phyloP scores from a whole-genome alignment of 345 rosid genomes.

The Aurinia saxatilis region DNA sequence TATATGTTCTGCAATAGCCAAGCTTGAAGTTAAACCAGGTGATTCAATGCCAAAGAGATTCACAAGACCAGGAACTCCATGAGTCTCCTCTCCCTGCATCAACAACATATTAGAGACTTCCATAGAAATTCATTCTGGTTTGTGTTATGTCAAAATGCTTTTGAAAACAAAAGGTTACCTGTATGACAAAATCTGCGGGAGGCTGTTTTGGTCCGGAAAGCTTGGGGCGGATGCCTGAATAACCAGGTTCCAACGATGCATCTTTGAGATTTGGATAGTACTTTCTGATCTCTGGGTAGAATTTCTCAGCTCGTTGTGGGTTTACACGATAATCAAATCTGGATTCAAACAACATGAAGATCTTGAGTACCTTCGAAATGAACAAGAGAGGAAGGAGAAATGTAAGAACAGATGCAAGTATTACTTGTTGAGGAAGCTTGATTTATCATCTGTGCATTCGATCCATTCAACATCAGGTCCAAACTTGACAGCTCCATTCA shows the following conservation, averaged over 20 bases:
- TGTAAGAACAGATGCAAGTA: constrained; percentile 6
- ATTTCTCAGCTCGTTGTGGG: constrained; percentile 40
- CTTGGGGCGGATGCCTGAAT: constrained; percentile 85
- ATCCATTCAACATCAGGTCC: constrained; percentile 98
- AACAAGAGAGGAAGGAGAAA: not conserved
- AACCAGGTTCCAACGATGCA: constrained; percentile 68
- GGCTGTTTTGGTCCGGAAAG: constrained; percentile 68
- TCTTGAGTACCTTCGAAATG: constrained; percentile 2
- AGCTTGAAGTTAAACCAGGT: constrained; percentile 91
- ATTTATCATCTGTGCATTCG: constrained; percentile 40
- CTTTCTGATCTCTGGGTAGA: constrained; percentile 71
- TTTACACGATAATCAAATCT: constrained; percentile 72
- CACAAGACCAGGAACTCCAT: constrained; percentile 78
- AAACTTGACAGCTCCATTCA: constrained; percentile 82
- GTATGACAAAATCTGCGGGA: constrained; percentile 67
- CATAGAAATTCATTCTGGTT: not conserved
- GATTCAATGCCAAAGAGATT: constrained; percentile 91
- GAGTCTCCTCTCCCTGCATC: constrained; percentile 69
- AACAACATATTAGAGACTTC: not conserved
- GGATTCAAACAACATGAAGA: constrained; percentile 22
- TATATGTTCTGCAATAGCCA: constrained; percentile 81
- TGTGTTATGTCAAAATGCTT: not conserved
- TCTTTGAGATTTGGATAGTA: constrained; percentile 71
- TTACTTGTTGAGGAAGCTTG: constrained; percentile 77
- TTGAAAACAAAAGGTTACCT: constrained; percentile 34